These are phyloP conservation scores for Lepidopterella palustris DNA, from an alignment of 495 filamentous ascomycete genomes.

Conservation along the genomic window DNA sequence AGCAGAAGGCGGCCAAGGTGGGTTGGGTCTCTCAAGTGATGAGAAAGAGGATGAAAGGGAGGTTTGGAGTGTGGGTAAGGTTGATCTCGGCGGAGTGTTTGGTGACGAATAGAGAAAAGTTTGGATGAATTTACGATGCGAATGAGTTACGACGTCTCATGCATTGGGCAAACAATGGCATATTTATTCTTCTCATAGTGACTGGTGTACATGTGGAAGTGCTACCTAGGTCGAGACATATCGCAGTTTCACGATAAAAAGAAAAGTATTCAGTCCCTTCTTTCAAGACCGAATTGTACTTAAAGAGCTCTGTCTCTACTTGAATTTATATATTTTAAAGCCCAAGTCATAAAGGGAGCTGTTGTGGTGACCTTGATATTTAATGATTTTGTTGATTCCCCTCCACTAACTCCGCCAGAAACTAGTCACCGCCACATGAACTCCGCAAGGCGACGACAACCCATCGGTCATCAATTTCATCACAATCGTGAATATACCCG, in stretches of 20 bases:
- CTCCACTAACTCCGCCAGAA: too few species aligned
- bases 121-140: neutral
- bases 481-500: neutral
- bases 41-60: constrained; percentile 91
- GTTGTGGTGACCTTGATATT: too few species aligned
- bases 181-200: neutral
- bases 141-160: neutral
- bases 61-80: constrained; percentile 89
- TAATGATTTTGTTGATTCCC: too few species aligned
- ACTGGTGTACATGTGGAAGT: neutral
- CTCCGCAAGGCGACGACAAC: neutral
- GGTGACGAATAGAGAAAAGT: constrained; percentile 7
- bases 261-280: too few species aligned
- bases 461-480: neutral
- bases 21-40: constrained; percentile 76
- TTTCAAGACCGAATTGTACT: too few species aligned
- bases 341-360: too few species aligned
- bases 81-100: constrained; percentile 62
- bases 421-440: neutral
- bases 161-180: neutral
- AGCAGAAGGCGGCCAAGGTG: constrained; percentile 82
- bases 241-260: neutral
- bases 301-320: too few species aligned
- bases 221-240: neutral
- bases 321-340: too few species aligned